A percentile compares a stretch with the other conserved stretches of the same genome.
phyloP scores from a whole-genome alignment of 1,284 basidiomycete genomes.

The Tilletiaria anomala region DNA sequence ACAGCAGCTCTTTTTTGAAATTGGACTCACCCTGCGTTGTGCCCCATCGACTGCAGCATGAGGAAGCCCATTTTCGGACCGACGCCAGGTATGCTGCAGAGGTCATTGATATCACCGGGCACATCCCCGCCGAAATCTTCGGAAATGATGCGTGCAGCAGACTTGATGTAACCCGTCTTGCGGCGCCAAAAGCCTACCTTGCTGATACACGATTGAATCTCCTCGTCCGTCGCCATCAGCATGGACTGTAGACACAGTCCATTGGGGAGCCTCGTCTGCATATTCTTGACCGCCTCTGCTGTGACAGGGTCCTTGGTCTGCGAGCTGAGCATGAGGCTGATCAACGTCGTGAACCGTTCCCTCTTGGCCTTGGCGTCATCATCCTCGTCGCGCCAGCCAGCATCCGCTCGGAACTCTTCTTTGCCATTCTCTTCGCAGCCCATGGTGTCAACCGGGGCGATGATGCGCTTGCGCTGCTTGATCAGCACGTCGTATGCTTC shows the following conservation, averaged over 20 bases:
- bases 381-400: conserved; percentile 9
- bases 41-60: conserved; percentile 67
- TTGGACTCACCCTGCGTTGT: conserved; percentile 78
- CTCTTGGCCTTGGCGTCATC: conserved; percentile 45
- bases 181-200: conserved; percentile 88
- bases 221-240: conserved; percentile 50
- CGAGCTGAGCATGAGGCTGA: conserved; percentile 86
- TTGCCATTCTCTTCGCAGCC: conserved; percentile 35
- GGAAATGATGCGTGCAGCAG: conserved; percentile 13
- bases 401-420: conserved; percentile 18
- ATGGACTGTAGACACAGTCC: conserved; percentile 62
- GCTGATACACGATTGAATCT: conserved; percentile 59
- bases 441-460: conserved; percentile 39
- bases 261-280: conserved; percentile 60
- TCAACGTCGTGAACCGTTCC: conserved; percentile 64
- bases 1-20: too few species aligned
- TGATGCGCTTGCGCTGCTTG: conserved; percentile 21
- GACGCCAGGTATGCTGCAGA: conserved; percentile 32
- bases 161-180: conserved; percentile 50
- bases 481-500: conserved; percentile 14
- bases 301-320: conserved; percentile 61
- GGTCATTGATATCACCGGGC: conserved; percentile 20
- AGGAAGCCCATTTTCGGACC: conserved; percentile 41
- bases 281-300: conserved; percentile 61
- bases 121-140: conserved; percentile 24